Percentiles rank a stretch among this genome's conserved stretches.
Conservation (phyloP, 371 early-diverging fungal genomes). For the Zopfochytrium polystomum region DNA sequence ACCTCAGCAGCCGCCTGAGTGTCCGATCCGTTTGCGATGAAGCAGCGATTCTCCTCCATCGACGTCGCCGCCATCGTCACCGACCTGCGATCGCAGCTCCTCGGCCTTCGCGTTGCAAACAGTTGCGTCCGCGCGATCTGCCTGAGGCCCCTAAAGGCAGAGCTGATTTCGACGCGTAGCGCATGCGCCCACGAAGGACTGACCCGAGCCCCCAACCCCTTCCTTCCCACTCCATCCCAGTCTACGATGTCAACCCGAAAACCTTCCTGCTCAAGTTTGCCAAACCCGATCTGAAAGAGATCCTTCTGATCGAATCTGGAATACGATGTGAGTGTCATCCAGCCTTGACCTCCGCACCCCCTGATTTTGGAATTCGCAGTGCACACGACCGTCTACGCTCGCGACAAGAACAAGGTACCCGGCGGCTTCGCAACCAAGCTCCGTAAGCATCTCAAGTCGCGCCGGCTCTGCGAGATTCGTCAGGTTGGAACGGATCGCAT, state of each 20-base stretch:
- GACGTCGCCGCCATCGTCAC: constrained; percentile 82
- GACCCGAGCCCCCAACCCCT: constrained; percentile 12
- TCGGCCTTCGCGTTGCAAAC: constrained; percentile 49
- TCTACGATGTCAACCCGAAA: constrained; percentile 89
- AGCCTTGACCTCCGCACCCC: not conserved
- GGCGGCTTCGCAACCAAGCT: constrained; percentile 87
- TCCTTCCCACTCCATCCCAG: constrained; percentile 23
- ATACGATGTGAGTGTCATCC: constrained; percentile 54
- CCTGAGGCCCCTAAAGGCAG: constrained; percentile 4
- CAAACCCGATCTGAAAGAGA: constrained; percentile 82
- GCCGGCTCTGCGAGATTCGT: constrained; percentile 73
- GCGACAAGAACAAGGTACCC: constrained; percentile 85
- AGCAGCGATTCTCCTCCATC: constrained; percentile 75
- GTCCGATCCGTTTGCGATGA: too few species aligned
- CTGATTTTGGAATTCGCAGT: constrained; percentile 32
- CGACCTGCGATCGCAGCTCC: constrained; percentile 65
- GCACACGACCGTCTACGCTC: constrained; percentile 83
- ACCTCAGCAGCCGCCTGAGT: too few species aligned
- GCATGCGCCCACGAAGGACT: too few species aligned
- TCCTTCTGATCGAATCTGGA: constrained; percentile 90
- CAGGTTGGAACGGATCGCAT: constrained; percentile 93
- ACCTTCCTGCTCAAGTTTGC: constrained; percentile 93
- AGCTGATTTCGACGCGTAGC: constrained; percentile 78
- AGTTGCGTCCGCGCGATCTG: not conserved
- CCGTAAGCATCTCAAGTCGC: constrained; percentile 85